Base-by-base conservation (phyloP, 139 green algal genomes). In the Pleodorina starrii region DNA sequence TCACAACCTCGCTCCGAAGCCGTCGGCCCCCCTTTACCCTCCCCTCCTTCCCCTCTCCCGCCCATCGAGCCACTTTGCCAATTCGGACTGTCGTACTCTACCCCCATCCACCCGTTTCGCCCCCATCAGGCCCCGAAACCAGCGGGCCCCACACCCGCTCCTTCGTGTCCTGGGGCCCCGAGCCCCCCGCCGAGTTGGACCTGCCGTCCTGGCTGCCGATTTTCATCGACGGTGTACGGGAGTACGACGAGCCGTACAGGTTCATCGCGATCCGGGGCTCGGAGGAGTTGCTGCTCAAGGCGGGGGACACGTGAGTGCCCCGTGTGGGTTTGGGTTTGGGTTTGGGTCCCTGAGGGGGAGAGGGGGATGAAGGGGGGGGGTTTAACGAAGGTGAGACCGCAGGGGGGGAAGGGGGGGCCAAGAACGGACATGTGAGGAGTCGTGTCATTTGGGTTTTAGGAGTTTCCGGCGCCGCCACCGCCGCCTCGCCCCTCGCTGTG, bases 201-300 rank as follows among this genome's bases (percentile, higher is more conserved):
- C 2, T 90, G 6, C 76, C 69, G 36, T 81, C 78, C 36, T 93
- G 91, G 91, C 59, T 92, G 57, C 91, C 91, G 57, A 89, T 93
- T 6, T 93, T 93, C 88, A 25, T 93, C 43, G 91, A 93, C 36
- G 91, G 91, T 44, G 75, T 93, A 32, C 40, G 91, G 2, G 91
- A 93, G 91, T 92, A 91, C 84, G 68, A 90, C 48, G 91, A 93
- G 74, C 91, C 91, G 48, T 93, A 93, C 79, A 75, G 91, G 51
- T 93, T 93, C 87, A 36, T 93, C 43, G 87, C 91, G 38, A 91
- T 93, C 12, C 75, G 86, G 36, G 91, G 91, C 35, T 63, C 69
- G 2, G 85, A 93, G 51, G 87, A 89, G n/a, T 51, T 93, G n/a
- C 76, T 93, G 44, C 16, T 43, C 35, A 69, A 88, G 69, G 88